Conservation (phyloP, 139 green algal genomes). For the Chlorella sp. region DNA sequence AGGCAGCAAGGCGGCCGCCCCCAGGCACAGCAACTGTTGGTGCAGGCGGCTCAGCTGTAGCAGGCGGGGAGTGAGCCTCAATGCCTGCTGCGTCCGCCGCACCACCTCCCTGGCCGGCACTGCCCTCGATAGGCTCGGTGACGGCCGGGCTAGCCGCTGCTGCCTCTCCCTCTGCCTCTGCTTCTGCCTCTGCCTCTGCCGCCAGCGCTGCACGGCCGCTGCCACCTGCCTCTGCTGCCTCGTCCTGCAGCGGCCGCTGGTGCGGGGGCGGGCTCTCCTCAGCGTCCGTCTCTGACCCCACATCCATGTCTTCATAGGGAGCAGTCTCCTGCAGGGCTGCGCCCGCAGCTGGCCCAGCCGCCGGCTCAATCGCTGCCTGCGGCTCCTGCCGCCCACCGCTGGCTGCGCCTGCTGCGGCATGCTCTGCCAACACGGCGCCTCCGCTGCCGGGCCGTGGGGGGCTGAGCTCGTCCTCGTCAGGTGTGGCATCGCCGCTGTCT, state of each 20-base stretch:
- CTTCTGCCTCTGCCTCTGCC: not conserved
- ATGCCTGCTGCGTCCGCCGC: not conserved
- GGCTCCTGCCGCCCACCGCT: not conserved
- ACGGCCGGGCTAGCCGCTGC: not conserved
- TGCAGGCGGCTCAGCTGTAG: too few relatives aligned
- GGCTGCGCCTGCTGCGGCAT: not conserved
- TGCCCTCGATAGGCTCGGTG: not conserved
- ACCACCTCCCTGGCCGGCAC: not conserved
- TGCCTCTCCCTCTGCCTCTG: not conserved
- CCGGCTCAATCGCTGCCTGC: not conserved
- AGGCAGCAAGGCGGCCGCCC: too few relatives aligned
- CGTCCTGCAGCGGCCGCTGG: not conserved
- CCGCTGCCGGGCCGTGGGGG: not conserved
- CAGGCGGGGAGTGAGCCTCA: too few relatives aligned
- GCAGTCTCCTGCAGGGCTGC: not conserved
- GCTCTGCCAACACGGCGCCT: not conserved
- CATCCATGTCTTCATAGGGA: not conserved
- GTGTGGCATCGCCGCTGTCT: not conserved
- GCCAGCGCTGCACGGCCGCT: not conserved
- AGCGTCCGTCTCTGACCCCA: not conserved
- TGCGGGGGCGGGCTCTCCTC: slow-evolving; percentile 2
- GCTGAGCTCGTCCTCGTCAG: not conserved
- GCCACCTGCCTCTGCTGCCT: not conserved
- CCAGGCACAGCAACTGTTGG: too few relatives aligned
- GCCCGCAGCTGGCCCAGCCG: not conserved